phyloP scores from a whole-genome alignment of 106 monocot species.

The Allium fistulosum region DNA sequence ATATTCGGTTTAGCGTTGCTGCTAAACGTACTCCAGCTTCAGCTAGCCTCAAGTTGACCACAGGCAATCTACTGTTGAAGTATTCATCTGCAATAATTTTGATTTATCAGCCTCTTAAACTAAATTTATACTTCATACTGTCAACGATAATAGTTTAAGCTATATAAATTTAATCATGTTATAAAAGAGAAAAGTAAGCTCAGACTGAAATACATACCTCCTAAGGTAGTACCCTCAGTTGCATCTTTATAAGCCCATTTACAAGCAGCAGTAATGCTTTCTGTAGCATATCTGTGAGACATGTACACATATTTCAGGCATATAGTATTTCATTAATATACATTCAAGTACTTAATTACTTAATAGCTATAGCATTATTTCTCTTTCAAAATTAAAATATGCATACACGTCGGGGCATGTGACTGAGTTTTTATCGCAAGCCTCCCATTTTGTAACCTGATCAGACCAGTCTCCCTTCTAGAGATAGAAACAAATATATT shows the following conservation, averaged over 20 bases:
- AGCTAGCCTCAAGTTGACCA: constrained; percentile 28
- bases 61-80: constrained; percentile 28
- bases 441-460: constrained; percentile 31
- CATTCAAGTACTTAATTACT: neutral
- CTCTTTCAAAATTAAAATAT: neutral
- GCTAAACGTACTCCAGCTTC: constrained; percentile 38
- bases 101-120: neutral
- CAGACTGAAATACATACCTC: constrained; percentile 14
- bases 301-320: too few relatives aligned
- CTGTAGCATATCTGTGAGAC: constrained; percentile 41
- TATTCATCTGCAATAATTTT: constrained; percentile 31
- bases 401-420: constrained; percentile 39
- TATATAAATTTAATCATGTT: too few relatives aligned
- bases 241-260: constrained; percentile 52
- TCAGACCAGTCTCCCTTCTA: constrained; percentile 33
- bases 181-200: too few relatives aligned
- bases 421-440: constrained; percentile 16
- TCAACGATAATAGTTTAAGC: too few relatives aligned
- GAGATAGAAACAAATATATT: neutral
- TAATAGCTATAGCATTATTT: too few relatives aligned
- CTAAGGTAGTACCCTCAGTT: constrained; percentile 22
- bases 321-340: neutral
- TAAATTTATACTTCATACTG: too few relatives aligned
- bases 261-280: constrained; percentile 48
- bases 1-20: constrained; percentile 36